Percentiles rank a stretch among this genome's conserved stretches.
These are phyloP conservation scores for Amphicarpaea edgeworthii DNA, from an alignment of 306 rosid genomes.

Conservation along the genomic window DNA sequence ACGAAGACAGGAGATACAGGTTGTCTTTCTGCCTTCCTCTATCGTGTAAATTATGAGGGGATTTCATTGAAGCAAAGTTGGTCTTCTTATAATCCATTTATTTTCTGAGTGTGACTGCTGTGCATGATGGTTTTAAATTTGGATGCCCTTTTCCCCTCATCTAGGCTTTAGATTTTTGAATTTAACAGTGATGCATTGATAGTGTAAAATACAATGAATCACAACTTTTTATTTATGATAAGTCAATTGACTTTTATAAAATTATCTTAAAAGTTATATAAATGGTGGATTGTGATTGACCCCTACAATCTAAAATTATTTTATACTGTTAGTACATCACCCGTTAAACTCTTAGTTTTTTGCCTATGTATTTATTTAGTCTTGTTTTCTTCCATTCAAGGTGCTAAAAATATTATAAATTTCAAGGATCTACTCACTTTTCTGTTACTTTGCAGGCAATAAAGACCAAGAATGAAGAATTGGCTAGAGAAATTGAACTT, in stretches of 20 bases:
- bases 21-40: conserved; percentile 32
- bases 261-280: no score
- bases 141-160: conserved; percentile 1
- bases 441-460: conserved; percentile 58
- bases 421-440: conserved; percentile 20
- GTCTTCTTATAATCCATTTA: conserved; percentile 16
- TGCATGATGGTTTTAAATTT: conserved; percentile 21
- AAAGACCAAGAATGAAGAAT: conserved; percentile 48
- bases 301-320: no score
- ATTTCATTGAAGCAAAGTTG: conserved; percentile 36
- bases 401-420: conserved; percentile 27
- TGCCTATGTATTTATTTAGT: neutral
- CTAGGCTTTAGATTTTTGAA: neutral
- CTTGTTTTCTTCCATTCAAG: neutral
- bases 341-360: no score
- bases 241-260: no score
- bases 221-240: no score
- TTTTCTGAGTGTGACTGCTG: neutral
- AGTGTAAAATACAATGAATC: no score
- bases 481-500: conserved; percentile 42
- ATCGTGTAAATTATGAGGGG: conserved; percentile 10
- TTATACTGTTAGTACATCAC: no score
- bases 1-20: conserved; percentile 56
- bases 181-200: no score
- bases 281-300: no score